These are phyloP conservation scores for Scleroderma bovista DNA, from an alignment of 768 basidiomycete genomes.

Conservation along the genomic window DNA sequence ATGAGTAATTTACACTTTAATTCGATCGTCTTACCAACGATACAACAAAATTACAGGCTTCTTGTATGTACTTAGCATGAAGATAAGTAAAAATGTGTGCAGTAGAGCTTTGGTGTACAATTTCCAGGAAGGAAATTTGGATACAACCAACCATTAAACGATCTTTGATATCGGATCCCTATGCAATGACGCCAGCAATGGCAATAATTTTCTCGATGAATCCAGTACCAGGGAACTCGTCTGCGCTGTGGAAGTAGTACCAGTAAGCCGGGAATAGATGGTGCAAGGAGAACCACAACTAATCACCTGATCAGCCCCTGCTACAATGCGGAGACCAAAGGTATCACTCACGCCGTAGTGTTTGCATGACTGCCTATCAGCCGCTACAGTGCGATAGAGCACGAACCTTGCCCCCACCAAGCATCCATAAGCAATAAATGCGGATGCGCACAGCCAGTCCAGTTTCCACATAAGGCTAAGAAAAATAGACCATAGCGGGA, in stretches of 20 bases:
- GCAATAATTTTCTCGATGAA: background rate
- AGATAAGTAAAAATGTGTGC: too few species aligned
- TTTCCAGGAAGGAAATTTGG: too few species aligned
- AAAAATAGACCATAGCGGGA: constrained; percentile 23
- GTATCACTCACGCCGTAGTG: constrained; percentile 16
- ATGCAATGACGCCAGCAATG: background rate
- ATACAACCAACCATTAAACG: too few species aligned
- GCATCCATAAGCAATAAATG: constrained; percentile 14
- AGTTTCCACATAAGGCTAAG: constrained; percentile 18
- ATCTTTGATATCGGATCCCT: too few species aligned
- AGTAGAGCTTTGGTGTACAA: too few species aligned
- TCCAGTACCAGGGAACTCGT: background rate
- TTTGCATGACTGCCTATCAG: constrained; percentile 17
- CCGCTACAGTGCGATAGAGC: constrained; percentile 11
- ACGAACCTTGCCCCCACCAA: constrained; percentile 16
- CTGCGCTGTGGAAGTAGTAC: background rate
- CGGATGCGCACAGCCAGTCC: constrained; percentile 4
- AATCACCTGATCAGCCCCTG: background rate
- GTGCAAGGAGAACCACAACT: constrained; percentile 13
- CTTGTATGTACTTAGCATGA: too few species aligned
- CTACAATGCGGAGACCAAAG: background rate
- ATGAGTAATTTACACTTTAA: too few species aligned
- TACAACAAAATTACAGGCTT: too few species aligned
- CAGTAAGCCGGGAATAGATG: constrained; percentile 13
- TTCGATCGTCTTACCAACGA: too few species aligned